A percentile compares a stretch with the other conserved stretches of the same genome.
phyloP scores from a whole-genome alignment of 805 yeast species.

The Osmozyma mogii region DNA sequence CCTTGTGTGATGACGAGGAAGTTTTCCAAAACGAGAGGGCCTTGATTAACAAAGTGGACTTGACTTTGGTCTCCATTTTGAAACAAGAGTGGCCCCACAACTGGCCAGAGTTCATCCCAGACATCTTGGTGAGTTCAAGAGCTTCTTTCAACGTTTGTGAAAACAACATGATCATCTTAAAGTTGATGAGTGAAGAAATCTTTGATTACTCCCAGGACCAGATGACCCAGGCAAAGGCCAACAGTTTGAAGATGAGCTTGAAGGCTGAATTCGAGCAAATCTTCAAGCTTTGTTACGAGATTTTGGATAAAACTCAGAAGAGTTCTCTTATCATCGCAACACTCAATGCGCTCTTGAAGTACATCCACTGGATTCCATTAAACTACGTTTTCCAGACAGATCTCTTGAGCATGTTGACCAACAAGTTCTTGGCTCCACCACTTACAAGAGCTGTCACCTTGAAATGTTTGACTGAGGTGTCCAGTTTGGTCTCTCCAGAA shows the following conservation, averaged over 20 bases:
- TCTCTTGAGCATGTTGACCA: conserved; percentile 60
- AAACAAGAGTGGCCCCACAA: conserved; percentile 99
- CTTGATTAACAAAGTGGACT: conserved; percentile 84
- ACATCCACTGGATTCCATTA: conserved; percentile 90
- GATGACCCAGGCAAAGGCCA: conserved; percentile 93
- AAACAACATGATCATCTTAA: conserved; percentile 90
- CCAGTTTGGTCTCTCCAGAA: conserved; percentile 54
- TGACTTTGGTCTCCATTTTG: conserved; percentile 86
- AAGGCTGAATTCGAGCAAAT: conserved; percentile 87
- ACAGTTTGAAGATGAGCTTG: conserved; percentile 74
- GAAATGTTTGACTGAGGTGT: conserved; percentile 89
- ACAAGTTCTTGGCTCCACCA: conserved; percentile 67
- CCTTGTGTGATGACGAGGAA: conserved; percentile 78
- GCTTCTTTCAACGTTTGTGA: conserved; percentile 92
- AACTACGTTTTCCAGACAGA: conserved; percentile 87
- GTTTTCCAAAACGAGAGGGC: conserved; percentile 68
- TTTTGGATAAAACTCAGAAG: conserved; percentile 80
- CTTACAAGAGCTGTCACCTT: conserved; percentile 79
- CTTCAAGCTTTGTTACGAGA: conserved; percentile 88
- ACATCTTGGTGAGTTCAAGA: conserved; percentile 75
- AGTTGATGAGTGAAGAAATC: conserved; percentile 87
- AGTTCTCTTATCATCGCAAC: conserved; percentile 82
- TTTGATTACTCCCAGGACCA: conserved; percentile 94
- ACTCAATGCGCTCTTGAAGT: conserved; percentile 69
- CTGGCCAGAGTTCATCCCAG: conserved; percentile 97